phyloP scores from a whole-genome alignment of 2,329 filamentous ascomycete species.

The Ophiostoma montium region DNA sequence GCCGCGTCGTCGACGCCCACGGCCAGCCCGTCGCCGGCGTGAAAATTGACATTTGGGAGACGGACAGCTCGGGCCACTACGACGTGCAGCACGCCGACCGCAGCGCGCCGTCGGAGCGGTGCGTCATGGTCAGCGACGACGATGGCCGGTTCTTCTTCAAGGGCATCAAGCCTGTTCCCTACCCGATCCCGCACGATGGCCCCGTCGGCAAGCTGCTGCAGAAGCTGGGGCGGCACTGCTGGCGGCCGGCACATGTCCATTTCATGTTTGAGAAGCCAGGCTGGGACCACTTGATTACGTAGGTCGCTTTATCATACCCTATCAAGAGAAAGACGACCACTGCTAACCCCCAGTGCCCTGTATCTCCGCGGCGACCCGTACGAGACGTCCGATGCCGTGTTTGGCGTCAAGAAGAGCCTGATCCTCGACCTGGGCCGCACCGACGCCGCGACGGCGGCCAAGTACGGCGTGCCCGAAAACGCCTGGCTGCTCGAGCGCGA shows the following conservation, averaged over 20 bases:
- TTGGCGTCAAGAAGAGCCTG: conserved; percentile 72
- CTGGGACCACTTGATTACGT: conserved; percentile 74
- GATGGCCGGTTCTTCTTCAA: conserved; percentile 74
- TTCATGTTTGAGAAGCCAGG: conserved; percentile 78
- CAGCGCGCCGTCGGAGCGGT: conserved; percentile 54
- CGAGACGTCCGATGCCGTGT: conserved; percentile 72
- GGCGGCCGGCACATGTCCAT: conserved; percentile 66
- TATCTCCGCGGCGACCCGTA: conserved; percentile 69
- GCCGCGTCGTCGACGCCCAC: conserved; percentile 50
- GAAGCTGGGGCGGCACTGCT: conserved; percentile 57
- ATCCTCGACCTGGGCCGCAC: conserved; percentile 47
- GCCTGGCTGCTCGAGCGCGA: conserved; percentile 53
- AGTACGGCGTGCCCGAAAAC: conserved; percentile 51
- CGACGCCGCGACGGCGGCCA: conserved; percentile 36
- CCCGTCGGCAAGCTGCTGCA: conserved; percentile 62
- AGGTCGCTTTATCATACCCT: conserved; percentile 30
- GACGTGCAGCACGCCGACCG: conserved; percentile 63
- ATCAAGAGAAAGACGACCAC: background rate
- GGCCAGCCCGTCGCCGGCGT: conserved; percentile 50
- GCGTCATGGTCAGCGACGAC: conserved; percentile 48
- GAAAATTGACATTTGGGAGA: conserved; percentile 76
- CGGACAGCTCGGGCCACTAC: conserved; percentile 66
- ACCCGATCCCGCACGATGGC: conserved; percentile 73
- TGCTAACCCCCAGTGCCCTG: conserved; percentile 39
- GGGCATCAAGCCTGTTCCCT: conserved; percentile 71